Evolutionary conservation across 2,329 filamentous ascomycete genomes (phyloP), one percentile per base, ranked within the genome.

Genomic region (Lecanoromycetidae sp.): DNA sequence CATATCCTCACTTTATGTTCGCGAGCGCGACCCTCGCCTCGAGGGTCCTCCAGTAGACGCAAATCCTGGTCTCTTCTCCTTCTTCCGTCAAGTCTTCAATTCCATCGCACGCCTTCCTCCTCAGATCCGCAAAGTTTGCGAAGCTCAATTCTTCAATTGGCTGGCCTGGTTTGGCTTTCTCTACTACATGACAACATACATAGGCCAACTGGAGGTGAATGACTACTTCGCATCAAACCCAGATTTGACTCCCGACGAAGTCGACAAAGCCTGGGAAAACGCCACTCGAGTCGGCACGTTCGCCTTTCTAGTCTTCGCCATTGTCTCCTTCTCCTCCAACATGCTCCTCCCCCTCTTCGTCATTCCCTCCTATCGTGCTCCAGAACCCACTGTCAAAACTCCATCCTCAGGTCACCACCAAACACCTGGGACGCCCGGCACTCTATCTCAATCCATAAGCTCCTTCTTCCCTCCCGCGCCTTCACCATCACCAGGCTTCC

Each of bases 111-210:
- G 80, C 32, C 71, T 96, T 5, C 88, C 90, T 1, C 80, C 81
- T 0, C 87, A 94, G 63, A 87, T 91, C 54, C 75, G 75, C 52
- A 81, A 78, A 53, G 86, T 95, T 30, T 95, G 88, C 60, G 69
- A 80, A 54, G 82, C 88, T 0, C 84, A 91, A 61, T 79, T 90
- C 56, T 88, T 81, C 51, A 86, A 87, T 4, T 96, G 88, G 88
- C 80, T 95, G 48, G 90, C 87, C 44, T 95, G 90, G 78, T 96
- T 95, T 58, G 88, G 88, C 1, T 87, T 94, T 63, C 73, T 96
- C 2, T 95, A 94, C 67, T 96, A 96, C 68, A 87, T 87, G 4
- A 94, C 87, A 1, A 93, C 87, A 15, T 96, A 91, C 63, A 83
- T 95, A 56, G 88, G 85, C 52, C 87, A 94, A 60, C 84, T 96